Evolutionary conservation across 345 rosid species (phyloP), one percentile per base, ranked within the genome.

Genomic region (Hypericum androsaemum): DNA sequence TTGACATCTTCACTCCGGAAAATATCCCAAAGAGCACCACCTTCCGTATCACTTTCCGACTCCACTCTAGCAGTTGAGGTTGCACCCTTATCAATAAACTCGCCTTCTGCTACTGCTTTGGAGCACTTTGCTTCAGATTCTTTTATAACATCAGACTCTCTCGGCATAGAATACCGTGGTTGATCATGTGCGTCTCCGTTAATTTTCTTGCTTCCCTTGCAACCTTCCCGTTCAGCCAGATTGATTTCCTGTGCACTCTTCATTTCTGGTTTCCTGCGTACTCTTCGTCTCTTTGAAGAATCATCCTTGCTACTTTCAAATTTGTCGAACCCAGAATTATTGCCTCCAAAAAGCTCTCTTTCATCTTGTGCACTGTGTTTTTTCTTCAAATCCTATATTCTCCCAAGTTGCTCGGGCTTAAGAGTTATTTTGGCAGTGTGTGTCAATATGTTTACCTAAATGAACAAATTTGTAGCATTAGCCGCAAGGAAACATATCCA

Each of bases 1-100:
- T 79, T 69, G 56, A 72, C 82, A 74, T 81, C 90, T 70, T 83
- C 63, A 65, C 86, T 77, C 47, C 79, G 79, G 63, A 81, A 86
- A 61, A 86, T 80, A 62, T 83, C 84, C 92, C 95, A 86, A 6
- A 81, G 58, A 47, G 95, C 94, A 39, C 87, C 87, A 12, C 78
- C 84, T 45, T 74, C 81, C 16, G 48, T 16, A 39, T 37, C 68
- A 12, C 17, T 35, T 12, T 57, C 68, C 37, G 41, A 42, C 43
- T 40, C 44, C 58, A 52, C 16, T 50, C 35, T 7, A 11, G 47
- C 44, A 58, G 37, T 36, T 36, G 44, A 36, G 37, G 35, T 17
- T 13, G 41, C 67, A 40, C 44, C 60, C 44, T 39, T 59, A 37
- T 44, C 61, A 38, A 5, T 2, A 32, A 6, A n/a, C 7, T 8